Conservation (phyloP, 2,329 filamentous ascomycete genomes). For the Neurospora sp. region DNA sequence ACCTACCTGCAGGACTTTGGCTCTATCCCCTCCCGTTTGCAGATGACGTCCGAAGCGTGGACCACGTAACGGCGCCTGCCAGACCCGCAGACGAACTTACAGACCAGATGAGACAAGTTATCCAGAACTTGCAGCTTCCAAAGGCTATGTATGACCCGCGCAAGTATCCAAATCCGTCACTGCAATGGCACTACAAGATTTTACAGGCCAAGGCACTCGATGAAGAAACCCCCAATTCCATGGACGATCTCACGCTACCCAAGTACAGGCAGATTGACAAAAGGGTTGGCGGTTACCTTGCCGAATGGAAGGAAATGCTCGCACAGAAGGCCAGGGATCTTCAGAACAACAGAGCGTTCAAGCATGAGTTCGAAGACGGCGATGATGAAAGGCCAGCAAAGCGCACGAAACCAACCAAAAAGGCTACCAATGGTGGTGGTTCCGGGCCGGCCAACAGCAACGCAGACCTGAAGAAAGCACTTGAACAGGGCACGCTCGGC, state of each 20-base stretch:
- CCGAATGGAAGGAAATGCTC: constrained; percentile 65
- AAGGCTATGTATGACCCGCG: constrained; percentile 74
- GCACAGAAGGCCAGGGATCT: constrained; percentile 40
- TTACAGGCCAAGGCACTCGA: constrained; percentile 85
- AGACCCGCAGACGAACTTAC: constrained; percentile 60
- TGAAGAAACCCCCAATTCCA: constrained; percentile 72
- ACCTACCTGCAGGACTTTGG: constrained; percentile 78
- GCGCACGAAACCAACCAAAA: constrained; percentile 28
- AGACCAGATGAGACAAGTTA: constrained; percentile 70
- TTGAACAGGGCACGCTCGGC: constrained; percentile 36
- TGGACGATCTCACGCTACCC: constrained; percentile 70
- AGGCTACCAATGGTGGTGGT: constrained; percentile 22
- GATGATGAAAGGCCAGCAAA: constrained; percentile 36
- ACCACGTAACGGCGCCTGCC: constrained; percentile 35
- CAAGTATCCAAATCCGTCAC: constrained; percentile 81
- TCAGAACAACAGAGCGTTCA: constrained; percentile 32
- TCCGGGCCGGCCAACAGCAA: constrained; percentile 26
- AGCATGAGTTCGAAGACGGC: constrained; percentile 41
- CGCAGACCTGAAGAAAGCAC: constrained; percentile 35
- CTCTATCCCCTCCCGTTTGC: constrained; percentile 79
- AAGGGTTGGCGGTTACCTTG: constrained; percentile 68
- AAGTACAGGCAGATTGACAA: constrained; percentile 85
- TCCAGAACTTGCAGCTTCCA: constrained; percentile 82
- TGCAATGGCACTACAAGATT: constrained; percentile 97
- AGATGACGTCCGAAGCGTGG: constrained; percentile 76